Percentiles rank a stretch among this genome's conserved stretches.
phyloP scores from a whole-genome alignment of 169 alveolate genomes.

The Eimeria zaria region DNA sequence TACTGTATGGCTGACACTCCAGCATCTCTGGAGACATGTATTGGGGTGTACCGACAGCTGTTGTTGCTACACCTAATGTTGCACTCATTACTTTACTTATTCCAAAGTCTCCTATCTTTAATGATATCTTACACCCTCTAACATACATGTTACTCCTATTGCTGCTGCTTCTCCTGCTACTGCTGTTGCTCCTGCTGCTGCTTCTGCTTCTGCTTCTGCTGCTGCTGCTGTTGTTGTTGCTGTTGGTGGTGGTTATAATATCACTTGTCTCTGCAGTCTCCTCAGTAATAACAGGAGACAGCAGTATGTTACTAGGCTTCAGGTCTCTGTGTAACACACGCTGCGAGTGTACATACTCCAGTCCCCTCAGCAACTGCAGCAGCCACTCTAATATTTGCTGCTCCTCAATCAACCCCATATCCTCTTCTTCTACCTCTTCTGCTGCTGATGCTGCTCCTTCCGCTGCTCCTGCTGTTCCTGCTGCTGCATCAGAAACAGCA shows the following conservation, averaged over 20 bases:
- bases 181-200: not conserved
- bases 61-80: conserved; percentile 90
- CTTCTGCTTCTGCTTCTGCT: not conserved
- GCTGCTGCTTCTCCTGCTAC: not conserved
- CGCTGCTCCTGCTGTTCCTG: not conserved
- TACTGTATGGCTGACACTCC: conserved; percentile 96
- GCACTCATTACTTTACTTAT: conserved; percentile 95
- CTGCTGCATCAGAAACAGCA: not conserved
- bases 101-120: conserved; percentile 97
- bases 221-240: not conserved
- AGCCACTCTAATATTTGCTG: conserved; percentile 88
- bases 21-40: conserved; percentile 99
- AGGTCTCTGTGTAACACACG: conserved; percentile 97
- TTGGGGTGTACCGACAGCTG: conserved; percentile 99
- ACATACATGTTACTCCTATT: not conserved
- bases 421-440: not conserved
- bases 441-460: not conserved
- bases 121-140: conserved; percentile 37
- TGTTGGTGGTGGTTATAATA: not conserved
- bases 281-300: conserved; percentile 87
- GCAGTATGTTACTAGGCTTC: conserved; percentile 96
- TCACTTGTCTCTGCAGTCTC: not conserved
- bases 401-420: conserved; percentile 11
- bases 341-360: conserved; percentile 95
- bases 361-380: conserved; percentile 93